Conservation (phyloP, 805 yeast species). For the Deakozyma indianensis region DNA sequence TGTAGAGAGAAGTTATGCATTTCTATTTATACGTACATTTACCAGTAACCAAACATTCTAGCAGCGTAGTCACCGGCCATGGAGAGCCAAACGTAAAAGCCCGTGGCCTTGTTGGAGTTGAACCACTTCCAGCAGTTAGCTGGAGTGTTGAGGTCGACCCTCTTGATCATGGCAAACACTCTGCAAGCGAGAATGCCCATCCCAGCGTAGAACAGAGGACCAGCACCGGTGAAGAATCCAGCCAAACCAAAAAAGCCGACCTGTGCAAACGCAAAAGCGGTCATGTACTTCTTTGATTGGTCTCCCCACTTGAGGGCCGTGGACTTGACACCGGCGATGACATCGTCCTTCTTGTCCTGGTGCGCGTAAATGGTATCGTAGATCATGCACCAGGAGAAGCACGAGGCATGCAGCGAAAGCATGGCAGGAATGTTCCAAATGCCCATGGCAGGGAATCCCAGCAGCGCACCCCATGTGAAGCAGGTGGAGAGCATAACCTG, state of each 20-base stretch:
- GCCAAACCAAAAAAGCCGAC: constrained; percentile 47
- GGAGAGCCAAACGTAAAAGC: constrained; percentile 23
- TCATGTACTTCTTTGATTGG: constrained; percentile 54
- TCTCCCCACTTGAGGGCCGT: constrained; percentile 94
- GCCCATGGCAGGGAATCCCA: constrained; percentile 95
- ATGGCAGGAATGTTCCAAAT: constrained; percentile 64
- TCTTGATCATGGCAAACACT: constrained; percentile 49
- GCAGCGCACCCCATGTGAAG: constrained; percentile 86
- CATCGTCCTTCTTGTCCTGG: constrained; percentile 84
- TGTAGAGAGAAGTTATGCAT: not conserved
- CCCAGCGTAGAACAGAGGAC: constrained; percentile 66
- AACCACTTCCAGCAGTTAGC: constrained; percentile 73
- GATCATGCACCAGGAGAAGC: constrained; percentile 85
- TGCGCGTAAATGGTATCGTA: constrained; percentile 97
- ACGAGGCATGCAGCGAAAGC: constrained; percentile 60
- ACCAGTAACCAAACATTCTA: constrained; percentile 12
- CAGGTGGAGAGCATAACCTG: constrained; percentile 70
- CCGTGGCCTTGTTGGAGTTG: constrained; percentile 57
- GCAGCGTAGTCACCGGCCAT: constrained; percentile 23
- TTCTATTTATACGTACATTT: too few relatives aligned
- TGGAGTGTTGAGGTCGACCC: constrained; percentile 70
- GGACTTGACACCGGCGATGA: constrained; percentile 82
- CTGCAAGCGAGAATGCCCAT: constrained; percentile 57
- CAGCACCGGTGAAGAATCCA: constrained; percentile 66
- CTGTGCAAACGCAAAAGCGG: constrained; percentile 54